phyloP scores from a whole-genome alignment of 495 filamentous ascomycete species.

The Aspergillus nidulans region DNA sequence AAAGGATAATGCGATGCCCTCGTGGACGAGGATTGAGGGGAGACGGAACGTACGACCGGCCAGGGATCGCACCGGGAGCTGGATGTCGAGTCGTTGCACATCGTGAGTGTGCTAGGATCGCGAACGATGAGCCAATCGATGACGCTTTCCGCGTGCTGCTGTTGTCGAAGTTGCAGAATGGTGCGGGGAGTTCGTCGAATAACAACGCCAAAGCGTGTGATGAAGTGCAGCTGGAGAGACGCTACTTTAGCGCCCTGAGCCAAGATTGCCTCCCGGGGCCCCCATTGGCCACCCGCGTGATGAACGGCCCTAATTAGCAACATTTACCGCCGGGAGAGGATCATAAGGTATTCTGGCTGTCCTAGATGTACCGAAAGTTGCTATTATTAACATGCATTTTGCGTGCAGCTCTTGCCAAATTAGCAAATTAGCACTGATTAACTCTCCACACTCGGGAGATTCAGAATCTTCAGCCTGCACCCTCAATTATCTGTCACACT shows the following conservation, averaged over 20 bases:
- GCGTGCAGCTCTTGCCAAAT: neutral
- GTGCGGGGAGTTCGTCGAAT: constrained; percentile 9
- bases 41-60: neutral
- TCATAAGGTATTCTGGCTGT: neutral
- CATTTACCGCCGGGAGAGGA: constrained; percentile 5
- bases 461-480: neutral
- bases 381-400: constrained; percentile 3
- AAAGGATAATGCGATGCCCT: constrained; percentile 11
- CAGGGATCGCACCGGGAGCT: constrained; percentile 9
- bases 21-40: neutral
- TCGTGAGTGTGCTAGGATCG: neutral
- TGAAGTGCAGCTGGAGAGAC: constrained; percentile 10
- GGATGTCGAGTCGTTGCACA: neutral
- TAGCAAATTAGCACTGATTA: neutral
- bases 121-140: constrained; percentile 2
- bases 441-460: neutral
- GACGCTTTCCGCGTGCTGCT: neutral
- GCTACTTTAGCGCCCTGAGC: constrained; percentile 21
- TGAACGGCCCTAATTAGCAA: constrained; percentile 12
- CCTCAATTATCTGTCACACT: neutral
- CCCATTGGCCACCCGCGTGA: constrained; percentile 1
- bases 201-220: neutral
- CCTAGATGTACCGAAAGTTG: neutral
- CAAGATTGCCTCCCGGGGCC: constrained; percentile 19
- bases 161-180: neutral